These are phyloP conservation scores for Podospora bellae-mahoneyi DNA, from an alignment of 495 filamentous ascomycete species.

Conservation along the genomic window DNA sequence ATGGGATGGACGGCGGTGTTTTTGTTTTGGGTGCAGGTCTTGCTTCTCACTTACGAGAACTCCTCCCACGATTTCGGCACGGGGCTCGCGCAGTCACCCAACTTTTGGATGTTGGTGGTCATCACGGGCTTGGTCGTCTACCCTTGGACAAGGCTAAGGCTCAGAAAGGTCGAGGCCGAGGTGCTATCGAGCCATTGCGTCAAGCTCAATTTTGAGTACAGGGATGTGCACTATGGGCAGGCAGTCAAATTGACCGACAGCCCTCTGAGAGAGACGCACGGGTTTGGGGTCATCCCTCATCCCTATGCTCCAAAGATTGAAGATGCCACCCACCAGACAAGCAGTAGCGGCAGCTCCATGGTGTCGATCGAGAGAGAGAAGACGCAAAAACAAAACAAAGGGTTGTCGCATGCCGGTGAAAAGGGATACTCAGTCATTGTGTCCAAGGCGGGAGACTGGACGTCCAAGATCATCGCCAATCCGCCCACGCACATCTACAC, in stretches of 20 bases:
- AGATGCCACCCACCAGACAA: slow-evolving; percentile 55
- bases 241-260: slow-evolving; percentile 53
- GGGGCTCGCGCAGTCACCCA: slow-evolving; percentile 52
- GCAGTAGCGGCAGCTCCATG: slow-evolving; percentile 43
- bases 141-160: slow-evolving; percentile 66
- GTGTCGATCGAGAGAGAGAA: background rate
- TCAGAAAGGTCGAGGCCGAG: slow-evolving; percentile 58
- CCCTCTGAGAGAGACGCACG: slow-evolving; percentile 73
- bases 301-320: slow-evolving; percentile 12
- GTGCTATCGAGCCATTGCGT: slow-evolving; percentile 66
- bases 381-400: slow-evolving; percentile 41
- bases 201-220: slow-evolving; percentile 65
- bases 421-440: slow-evolving; percentile 68
- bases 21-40: slow-evolving; percentile 56
- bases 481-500: slow-evolving; percentile 59
- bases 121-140: slow-evolving; percentile 59
- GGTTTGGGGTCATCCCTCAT: slow-evolving; percentile 72
- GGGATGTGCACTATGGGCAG: slow-evolving; percentile 53
- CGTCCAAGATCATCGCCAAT: slow-evolving; percentile 57
- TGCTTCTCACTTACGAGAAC: slow-evolving; percentile 27
- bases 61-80: slow-evolving; percentile 22
- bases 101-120: slow-evolving; percentile 65
- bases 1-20: slow-evolving; percentile 59
- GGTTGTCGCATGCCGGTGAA: slow-evolving; percentile 52
- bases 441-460: slow-evolving; percentile 86